phyloP scores from a whole-genome alignment of 1,139 yeast genomes.

The Yamadazyma conglobata region DNA sequence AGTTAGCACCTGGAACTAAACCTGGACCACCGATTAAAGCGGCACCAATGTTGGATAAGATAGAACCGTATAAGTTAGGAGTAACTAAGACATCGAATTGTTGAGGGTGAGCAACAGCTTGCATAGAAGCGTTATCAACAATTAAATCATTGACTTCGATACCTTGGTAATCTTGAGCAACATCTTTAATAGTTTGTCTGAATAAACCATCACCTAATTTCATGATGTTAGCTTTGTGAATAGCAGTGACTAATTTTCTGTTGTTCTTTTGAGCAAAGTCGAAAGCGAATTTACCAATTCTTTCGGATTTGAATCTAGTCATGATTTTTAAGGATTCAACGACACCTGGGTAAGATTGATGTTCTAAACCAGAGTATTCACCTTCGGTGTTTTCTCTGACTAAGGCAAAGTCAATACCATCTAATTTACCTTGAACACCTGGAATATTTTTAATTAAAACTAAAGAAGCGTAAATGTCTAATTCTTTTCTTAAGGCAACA shows the following conservation, averaged over 20 bases:
- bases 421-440: constrained; percentile 87
- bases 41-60: constrained; percentile 96
- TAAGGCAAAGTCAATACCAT: constrained; percentile 86
- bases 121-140: constrained; percentile 99
- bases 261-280: constrained; percentile 92
- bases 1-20: constrained; percentile 96
- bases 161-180: constrained; percentile 87
- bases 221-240: constrained; percentile 99
- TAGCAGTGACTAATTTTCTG: constrained; percentile 91
- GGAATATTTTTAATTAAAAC: constrained; percentile 92
- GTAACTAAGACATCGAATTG: constrained; percentile 97
- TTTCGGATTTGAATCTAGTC: constrained; percentile 92
- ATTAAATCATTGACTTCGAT: constrained; percentile 86
- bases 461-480: constrained; percentile 92
- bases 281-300: constrained; percentile 95
- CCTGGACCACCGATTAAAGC: constrained; percentile 99
- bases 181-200: constrained; percentile 88
- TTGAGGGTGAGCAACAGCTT: constrained; percentile 96
- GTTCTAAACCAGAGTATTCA: constrained; percentile 98
- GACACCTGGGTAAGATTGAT: constrained; percentile 95
- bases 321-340: constrained; percentile 95
- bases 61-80: constrained; percentile 97
- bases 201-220: constrained; percentile 97
- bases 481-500: constrained; percentile 94
- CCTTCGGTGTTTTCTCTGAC: constrained; percentile 98